Evolutionary conservation across 371 early-diverging fungal genomes (phyloP).

Genomic region (Apophysomyces variabilis): DNA sequence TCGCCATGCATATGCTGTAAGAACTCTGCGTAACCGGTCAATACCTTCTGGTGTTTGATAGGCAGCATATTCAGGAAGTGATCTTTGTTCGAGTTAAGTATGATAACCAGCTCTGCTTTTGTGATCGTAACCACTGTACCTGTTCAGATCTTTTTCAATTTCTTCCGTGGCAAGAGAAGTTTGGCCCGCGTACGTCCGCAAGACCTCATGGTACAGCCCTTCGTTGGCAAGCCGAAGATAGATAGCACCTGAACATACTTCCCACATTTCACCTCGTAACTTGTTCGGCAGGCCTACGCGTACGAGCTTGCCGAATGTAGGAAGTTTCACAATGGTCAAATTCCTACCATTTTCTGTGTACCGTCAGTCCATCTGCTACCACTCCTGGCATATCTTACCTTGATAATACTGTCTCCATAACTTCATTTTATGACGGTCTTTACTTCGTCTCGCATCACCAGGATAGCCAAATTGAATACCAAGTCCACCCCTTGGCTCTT

Average conservation of each 20-base stretch:
- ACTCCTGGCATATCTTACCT: slow-evolving; percentile 38
- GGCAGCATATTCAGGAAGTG: slow-evolving; percentile 91
- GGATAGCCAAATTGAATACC: slow-evolving; percentile 88
- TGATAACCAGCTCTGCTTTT: not conserved
- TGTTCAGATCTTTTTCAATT: slow-evolving; percentile 96
- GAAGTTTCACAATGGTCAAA: slow-evolving; percentile 79
- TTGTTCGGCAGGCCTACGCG: slow-evolving; percentile 92
- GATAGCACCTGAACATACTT: slow-evolving; percentile 89
- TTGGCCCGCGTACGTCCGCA: slow-evolving; percentile 69
- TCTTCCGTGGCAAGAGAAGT: slow-evolving; percentile 85
- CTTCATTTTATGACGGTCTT: slow-evolving; percentile 78
- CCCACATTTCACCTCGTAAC: slow-evolving; percentile 97
- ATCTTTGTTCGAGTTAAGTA: slow-evolving; percentile 32
- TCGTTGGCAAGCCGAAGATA: slow-evolving; percentile 85
- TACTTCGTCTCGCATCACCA: slow-evolving; percentile 70
- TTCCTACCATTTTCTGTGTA: slow-evolving; percentile 87
- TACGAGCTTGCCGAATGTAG: slow-evolving; percentile 89
- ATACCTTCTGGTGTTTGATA: slow-evolving; percentile 95
- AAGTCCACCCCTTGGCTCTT: slow-evolving; percentile 66
- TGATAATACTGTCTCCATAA: slow-evolving; percentile 78
- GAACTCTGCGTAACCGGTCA: slow-evolving; percentile 84
- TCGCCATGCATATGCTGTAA: slow-evolving; percentile 85
- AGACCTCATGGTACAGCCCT: slow-evolving; percentile 80
- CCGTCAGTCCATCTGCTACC: slow-evolving; percentile 32
- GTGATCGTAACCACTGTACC: slow-evolving; percentile 40